These are phyloP conservation scores for Pichia sp. DNA, from an alignment of 1,139 yeast species.

Conservation along the genomic window DNA sequence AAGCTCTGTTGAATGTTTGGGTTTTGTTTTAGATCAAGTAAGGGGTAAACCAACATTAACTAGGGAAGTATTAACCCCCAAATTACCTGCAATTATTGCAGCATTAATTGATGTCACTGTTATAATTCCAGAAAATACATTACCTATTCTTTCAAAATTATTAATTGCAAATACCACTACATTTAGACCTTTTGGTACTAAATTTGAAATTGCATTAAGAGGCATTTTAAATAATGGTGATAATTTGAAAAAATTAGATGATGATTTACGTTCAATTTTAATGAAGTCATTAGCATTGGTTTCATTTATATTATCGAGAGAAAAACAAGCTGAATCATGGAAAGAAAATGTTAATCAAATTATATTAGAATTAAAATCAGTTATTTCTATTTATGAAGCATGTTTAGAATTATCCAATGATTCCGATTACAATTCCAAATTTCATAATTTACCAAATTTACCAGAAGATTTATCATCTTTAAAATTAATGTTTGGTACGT, in stretches of 20 bases:
- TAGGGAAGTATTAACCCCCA: slow-evolving; percentile 79
- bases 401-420: slow-evolving; percentile 55
- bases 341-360: slow-evolving; percentile 32
- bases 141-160: slow-evolving; percentile 46
- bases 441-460: slow-evolving; percentile 21
- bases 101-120: slow-evolving; percentile 44
- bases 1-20: slow-evolving; percentile 41
- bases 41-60: slow-evolving; percentile 81
- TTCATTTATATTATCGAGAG: slow-evolving; percentile 48
- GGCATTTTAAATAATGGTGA: slow-evolving; percentile 28
- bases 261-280: slow-evolving; percentile 36
- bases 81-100: slow-evolving; percentile 56
- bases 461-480: slow-evolving; percentile 16
- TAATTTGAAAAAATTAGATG: slow-evolving; percentile 24
- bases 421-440: slow-evolving; percentile 33
- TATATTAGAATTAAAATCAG: slow-evolving; percentile 44
- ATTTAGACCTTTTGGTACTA: slow-evolving; percentile 70
- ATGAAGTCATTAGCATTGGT: slow-evolving; percentile 53
- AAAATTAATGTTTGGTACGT: slow-evolving; percentile 36
- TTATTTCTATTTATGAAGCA: slow-evolving; percentile 48
- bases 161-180: slow-evolving; percentile 66
- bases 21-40: slow-evolving; percentile 47
- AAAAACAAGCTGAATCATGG: slow-evolving; percentile 36
- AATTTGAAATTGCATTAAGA: slow-evolving; percentile 45
- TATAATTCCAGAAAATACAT: slow-evolving; percentile 35